A percentile compares a stretch with the other conserved stretches of the same genome.
Conservation (phyloP, 768 basidiomycete species). For the Naganishia vishniacii region DNA sequence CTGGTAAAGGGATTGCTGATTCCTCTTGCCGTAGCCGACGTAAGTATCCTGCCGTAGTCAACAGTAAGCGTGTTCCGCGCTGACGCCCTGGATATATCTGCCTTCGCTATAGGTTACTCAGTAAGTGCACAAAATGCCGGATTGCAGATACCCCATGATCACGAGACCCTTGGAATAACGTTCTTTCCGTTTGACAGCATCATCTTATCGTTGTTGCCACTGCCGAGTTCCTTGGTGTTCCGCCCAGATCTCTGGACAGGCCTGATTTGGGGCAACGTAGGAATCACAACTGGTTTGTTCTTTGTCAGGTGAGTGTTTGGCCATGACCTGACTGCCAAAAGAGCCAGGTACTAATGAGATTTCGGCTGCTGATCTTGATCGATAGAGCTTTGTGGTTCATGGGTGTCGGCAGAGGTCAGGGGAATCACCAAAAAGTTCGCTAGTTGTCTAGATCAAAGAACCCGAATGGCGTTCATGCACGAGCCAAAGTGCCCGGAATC, state of each 20-base stretch:
- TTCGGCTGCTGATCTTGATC: background rate
- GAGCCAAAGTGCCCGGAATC: too few species aligned
- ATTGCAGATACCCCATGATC: background rate
- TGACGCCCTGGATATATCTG: too few species aligned
- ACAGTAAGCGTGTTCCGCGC: too few species aligned
- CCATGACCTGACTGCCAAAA: too few species aligned
- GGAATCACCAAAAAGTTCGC: background rate
- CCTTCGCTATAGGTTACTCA: constrained; percentile 9
- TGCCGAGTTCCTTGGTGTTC: constrained; percentile 37
- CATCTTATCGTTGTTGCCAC: constrained; percentile 36
- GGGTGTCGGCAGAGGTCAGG: constrained; percentile 1
- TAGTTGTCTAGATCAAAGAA: background rate
- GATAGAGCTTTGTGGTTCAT: background rate
- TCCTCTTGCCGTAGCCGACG: constrained; percentile 38
- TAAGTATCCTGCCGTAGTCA: background rate
- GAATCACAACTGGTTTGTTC: constrained; percentile 40
- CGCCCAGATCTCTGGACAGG: constrained; percentile 38
- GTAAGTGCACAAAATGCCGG: background rate
- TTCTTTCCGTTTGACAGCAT: constrained; percentile 27
- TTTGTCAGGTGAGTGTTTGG: constrained; percentile 28
- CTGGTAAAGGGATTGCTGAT: constrained; percentile 40
- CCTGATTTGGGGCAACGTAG: constrained; percentile 41
- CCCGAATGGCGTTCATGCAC: too few species aligned
- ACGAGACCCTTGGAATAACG: constrained; percentile 27
- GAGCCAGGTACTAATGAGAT: too few species aligned